Conservation (phyloP, 495 filamentous ascomycete genomes). For the Penicillium atrosanguineum region DNA sequence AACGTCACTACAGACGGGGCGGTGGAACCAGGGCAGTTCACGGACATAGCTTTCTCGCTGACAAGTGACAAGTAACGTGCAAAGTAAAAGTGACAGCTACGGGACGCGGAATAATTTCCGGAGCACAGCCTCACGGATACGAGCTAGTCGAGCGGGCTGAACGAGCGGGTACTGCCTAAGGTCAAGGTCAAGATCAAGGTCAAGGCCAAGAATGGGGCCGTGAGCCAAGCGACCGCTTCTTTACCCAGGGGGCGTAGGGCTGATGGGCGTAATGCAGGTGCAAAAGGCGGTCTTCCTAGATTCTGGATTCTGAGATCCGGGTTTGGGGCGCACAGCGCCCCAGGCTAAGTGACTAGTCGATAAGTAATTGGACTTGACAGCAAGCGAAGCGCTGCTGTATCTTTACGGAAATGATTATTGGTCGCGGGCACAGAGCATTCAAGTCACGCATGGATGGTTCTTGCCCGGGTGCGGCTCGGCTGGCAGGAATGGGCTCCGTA, state of each 20-base stretch:
- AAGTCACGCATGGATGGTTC: background rate
- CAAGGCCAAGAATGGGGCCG: background rate
- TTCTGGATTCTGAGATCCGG: background rate
- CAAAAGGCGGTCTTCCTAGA: slow-evolving; percentile 8
- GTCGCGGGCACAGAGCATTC: background rate
- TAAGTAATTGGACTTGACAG: background rate
- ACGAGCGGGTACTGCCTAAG: too few species aligned
- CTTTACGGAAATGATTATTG: background rate
- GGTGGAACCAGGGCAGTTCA: too few species aligned
- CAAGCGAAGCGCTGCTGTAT: background rate
- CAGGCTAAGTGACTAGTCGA: background rate
- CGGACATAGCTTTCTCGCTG: too few species aligned
- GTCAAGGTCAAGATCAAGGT: background rate
- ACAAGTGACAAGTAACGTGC: too few species aligned
- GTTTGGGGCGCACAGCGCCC: background rate
- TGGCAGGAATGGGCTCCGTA: background rate
- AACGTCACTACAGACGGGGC: too few species aligned
- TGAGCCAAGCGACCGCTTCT: slow-evolving; percentile 10
- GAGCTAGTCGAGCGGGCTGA: too few species aligned
- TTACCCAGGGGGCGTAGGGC: slow-evolving; percentile 17
- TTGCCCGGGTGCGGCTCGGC: slow-evolving; percentile 13
- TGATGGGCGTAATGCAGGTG: slow-evolving; percentile 1
- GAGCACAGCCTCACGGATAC: too few species aligned
- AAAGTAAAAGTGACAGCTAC: too few species aligned
- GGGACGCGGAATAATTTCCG: too few species aligned